Base-by-base conservation (phyloP, 192 early-diverging fungal species). In the Coemansia sp. region DNA sequence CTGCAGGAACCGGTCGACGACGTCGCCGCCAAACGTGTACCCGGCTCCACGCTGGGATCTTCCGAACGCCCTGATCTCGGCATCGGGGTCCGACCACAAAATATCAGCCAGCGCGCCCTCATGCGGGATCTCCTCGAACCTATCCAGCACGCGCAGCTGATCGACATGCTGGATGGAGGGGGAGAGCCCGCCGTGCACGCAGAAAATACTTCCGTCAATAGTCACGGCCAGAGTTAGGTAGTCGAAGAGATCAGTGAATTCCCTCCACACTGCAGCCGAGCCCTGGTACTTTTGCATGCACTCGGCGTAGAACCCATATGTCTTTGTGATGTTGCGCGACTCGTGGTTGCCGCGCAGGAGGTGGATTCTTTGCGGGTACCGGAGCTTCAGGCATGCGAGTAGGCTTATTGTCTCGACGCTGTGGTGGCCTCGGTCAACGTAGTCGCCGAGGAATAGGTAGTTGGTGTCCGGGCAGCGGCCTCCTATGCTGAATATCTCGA, bases 401-500 rank as follows among this genome's bases (percentile, higher is more conserved):
- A 98, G 82, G 9, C 92, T 87, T 38, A 98, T 97, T 19, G 95
- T 97, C 72, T 98, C 95, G 11, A 98, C 90, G 85, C 92, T 94
- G 85, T 97, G 94, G 83, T 97, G 95, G n/a, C 97, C 97, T 51
- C 97, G 90, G 87, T 99, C 97, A 6, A 99, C 97, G 77, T 96
- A 99, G 82, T 99, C 97, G 41, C 97, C 97, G 89, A 99, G 95
- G 72, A 99, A 99, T 70, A 99, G 92, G 84, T 99, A 99, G 78
- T 93, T 93, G 17, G 94, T 98, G 53, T 86, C 85, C 51, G 96
- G 94, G 21, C 95, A 85, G 68, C 93, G 93, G 14, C 96, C 97
- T 37, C 95, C 96, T 12, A 99, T 95, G 31, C 89, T 85, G 77
- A 99, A 99, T 34, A 99, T 87, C 74, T 98, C 97, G 41, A 98